phyloP scores from a whole-genome alignment of 1,284 basidiomycete species.

The Puccinia hordei region DNA sequence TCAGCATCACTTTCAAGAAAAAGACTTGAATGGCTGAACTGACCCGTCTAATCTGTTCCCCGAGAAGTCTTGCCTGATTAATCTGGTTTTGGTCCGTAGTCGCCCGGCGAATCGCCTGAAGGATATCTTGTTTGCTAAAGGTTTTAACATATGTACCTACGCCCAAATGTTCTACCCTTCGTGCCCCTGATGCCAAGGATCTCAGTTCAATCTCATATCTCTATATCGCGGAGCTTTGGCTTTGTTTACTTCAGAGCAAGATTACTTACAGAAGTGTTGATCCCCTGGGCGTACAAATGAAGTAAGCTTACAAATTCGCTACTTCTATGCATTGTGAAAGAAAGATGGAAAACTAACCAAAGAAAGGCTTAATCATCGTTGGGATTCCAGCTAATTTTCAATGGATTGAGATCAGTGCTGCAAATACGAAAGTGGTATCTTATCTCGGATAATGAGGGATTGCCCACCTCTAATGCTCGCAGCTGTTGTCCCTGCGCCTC shows the following conservation, averaged over 20 bases:
- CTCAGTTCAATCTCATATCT: slow-evolving; percentile 30
- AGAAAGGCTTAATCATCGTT: slow-evolving; percentile 94
- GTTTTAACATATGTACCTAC: slow-evolving; percentile 54
- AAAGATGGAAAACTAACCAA: slow-evolving; percentile 71
- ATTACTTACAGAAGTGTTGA: slow-evolving; percentile 41
- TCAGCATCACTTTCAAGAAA: background rate
- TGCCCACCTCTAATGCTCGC: slow-evolving; percentile 78
- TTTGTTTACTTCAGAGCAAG: background rate
- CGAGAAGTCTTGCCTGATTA: slow-evolving; percentile 56
- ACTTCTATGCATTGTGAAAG: slow-evolving; percentile 62
- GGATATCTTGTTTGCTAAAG: slow-evolving; percentile 50
- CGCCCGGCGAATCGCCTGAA: slow-evolving; percentile 54
- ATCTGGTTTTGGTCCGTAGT: slow-evolving; percentile 55
- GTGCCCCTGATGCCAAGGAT: slow-evolving; percentile 54
- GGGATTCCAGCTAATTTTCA: slow-evolving; percentile 74
- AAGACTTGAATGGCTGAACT: background rate
- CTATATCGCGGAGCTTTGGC: background rate
- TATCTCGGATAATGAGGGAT: slow-evolving; percentile 52
- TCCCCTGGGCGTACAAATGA: slow-evolving; percentile 9
- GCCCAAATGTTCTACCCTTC: slow-evolving; percentile 56
- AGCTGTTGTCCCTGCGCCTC: slow-evolving; percentile 92
- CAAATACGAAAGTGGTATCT: background rate
- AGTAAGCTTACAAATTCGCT: background rate
- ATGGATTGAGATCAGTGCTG: slow-evolving; percentile 60
- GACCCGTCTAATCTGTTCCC: slow-evolving; percentile 54